Evolutionary conservation across 345 rosid species (phyloP), one percentile per base, ranked within the genome.

Genomic region (Populus ilicifolia): DNA sequence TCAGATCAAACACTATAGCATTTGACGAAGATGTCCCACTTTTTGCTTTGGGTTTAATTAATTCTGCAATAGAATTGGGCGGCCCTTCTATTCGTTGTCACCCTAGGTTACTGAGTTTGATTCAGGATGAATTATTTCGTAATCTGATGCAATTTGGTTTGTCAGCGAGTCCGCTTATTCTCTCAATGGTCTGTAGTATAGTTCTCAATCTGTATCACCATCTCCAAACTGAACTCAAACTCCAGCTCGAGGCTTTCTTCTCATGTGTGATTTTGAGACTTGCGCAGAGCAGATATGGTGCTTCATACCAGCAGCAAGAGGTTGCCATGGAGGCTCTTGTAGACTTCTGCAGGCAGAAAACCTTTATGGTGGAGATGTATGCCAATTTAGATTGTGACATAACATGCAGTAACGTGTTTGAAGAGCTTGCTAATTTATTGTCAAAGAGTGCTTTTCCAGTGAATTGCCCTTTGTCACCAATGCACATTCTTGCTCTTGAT

Each of bases 251-350:
- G 87, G 99, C 99, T 75, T 96, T 96, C 92, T 96, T 96, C 84
- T 90, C 99, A 30, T 96, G 99, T 83, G 95, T 96, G 81, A 86
- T 94, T 81, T 82, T 96, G 86, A 93, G 98, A 87, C 95, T 96
- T 83, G 98, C 99, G 17, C 98, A 96, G 89, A 93, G 98, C 82
- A 93, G 87, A 85, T 89, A 87, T 82, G 98, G 98, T 54, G 90
- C 99, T 77, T 89, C 93, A 43, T 92, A 92, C 79, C 97, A 91
- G 88, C 99, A 93, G 86, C 99, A 94, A 89, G 99, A 96, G 89
- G 99, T 89, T 85, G 93, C 97, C 73, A 96, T 96, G 99, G 99
- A 94, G 85, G 97, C 99, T 82, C 97, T 96, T 68, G 99, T 96
- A 79, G 97, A 96, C 81, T 91, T 96, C 80, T 96, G 99, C 84